phyloP scores from a whole-genome alignment of 768 basidiomycete species.

The Russula lepida region DNA sequence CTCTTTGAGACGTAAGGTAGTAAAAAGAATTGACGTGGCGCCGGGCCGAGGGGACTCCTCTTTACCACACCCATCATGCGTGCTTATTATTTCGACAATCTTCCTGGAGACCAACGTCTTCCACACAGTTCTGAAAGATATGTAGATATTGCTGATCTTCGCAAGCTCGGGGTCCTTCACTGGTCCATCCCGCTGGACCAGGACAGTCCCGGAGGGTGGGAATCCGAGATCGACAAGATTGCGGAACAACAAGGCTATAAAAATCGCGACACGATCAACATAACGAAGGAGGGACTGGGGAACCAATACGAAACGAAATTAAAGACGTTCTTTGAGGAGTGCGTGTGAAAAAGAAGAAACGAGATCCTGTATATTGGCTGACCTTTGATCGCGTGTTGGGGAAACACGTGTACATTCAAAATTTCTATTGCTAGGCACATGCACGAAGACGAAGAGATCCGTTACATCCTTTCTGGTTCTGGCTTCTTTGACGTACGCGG shows the following conservation, averaged over 20 bases:
- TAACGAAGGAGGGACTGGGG: constrained; percentile 72
- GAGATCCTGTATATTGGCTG: neutral
- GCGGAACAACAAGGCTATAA: constrained; percentile 69
- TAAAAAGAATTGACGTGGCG: too few relatives aligned
- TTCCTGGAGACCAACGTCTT: constrained; percentile 72
- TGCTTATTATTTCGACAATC: constrained; percentile 68
- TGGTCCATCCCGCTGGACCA: constrained; percentile 62
- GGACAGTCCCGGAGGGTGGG: constrained; percentile 37
- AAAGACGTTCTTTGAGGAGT: constrained; percentile 81
- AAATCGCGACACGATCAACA: constrained; percentile 73
- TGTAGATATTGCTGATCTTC: constrained; percentile 43
- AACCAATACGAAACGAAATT: constrained; percentile 77
- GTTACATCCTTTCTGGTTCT: constrained; percentile 78
- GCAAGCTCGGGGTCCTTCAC: constrained; percentile 52
- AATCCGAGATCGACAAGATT: constrained; percentile 49
- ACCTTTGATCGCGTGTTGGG: neutral
- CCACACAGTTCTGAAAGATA: constrained; percentile 63
- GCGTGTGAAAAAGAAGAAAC: constrained; percentile 1
- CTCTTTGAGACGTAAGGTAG: too few relatives aligned
- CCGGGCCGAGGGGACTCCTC: neutral
- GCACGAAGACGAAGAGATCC: constrained; percentile 95
- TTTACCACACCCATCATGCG: constrained; percentile 32
- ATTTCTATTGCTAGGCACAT: constrained; percentile 56
- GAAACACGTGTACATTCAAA: neutral
- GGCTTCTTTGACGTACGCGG: constrained; percentile 92